phyloP scores from a whole-genome alignment of 805 yeast species.

The Blastobotrys americana region DNA sequence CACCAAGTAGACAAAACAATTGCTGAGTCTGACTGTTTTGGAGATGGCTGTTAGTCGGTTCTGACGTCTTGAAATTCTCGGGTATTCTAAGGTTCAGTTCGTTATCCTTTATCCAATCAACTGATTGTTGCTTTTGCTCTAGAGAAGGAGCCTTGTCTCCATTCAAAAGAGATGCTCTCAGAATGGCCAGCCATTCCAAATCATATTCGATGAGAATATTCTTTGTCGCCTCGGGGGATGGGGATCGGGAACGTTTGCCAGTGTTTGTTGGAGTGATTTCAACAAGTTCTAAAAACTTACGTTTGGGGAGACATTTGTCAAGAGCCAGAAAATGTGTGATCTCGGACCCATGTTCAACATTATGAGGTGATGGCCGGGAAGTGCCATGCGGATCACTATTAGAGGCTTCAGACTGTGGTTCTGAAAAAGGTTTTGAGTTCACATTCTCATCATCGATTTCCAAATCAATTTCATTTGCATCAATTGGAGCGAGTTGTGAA shows the following conservation, averaged over 20 bases:
- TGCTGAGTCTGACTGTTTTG: constrained; percentile 26
- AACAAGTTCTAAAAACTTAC: constrained; percentile 50
- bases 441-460: constrained; percentile 15
- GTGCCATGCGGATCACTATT: too few relatives aligned
- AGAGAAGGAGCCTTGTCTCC: neutral
- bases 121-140: constrained; percentile 3
- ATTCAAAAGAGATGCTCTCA: constrained; percentile 17
- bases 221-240: constrained; percentile 12
- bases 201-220: constrained; percentile 24
- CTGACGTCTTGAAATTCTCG: constrained; percentile 23
- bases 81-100: constrained; percentile 26
- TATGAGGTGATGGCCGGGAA: too few relatives aligned
- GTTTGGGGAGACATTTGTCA: constrained; percentile 71
- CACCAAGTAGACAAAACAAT: constrained; percentile 8
- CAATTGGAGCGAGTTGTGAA: constrained; percentile 2
- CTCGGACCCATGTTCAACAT: too few relatives aligned
- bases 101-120: constrained; percentile 28
- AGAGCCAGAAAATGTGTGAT: constrained; percentile 58
- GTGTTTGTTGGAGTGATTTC: constrained; percentile 29
- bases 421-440: constrained; percentile 8
- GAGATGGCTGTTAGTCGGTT: constrained; percentile 1
- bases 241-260: constrained; percentile 2
- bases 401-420: constrained; percentile 2
- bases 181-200: constrained; percentile 34
- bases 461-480: constrained; percentile 20